These are phyloP conservation scores for Trypanosoma melophagium DNA, from an alignment of 208 protist species.

Conservation along the genomic window DNA sequence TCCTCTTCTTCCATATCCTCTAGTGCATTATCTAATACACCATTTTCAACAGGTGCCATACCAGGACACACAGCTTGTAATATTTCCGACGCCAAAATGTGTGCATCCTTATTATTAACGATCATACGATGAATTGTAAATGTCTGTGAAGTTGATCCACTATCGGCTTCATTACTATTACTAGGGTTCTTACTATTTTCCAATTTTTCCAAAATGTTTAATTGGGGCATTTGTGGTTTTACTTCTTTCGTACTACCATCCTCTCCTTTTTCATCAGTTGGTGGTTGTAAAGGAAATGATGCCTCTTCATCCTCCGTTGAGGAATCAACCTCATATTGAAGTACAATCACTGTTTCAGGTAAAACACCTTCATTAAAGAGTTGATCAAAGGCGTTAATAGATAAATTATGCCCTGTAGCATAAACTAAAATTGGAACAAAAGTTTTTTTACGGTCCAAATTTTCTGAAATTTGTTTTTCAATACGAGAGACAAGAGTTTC, in stretches of 20 bases:
- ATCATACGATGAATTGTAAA: constrained; percentile 42
- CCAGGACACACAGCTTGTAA: constrained; percentile 47
- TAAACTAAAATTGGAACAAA: constrained; percentile 60
- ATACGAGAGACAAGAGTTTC: constrained; percentile 28
- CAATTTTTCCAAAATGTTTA: constrained; percentile 24
- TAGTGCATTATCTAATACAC: constrained; percentile 52
- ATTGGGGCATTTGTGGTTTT: constrained; percentile 16
- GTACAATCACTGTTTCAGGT: constrained; percentile 52
- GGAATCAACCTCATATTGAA: constrained; percentile 27
- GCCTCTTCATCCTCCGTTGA: constrained; percentile 34
- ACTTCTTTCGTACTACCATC: neutral
- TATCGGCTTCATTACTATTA: neutral
- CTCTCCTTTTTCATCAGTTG: neutral
- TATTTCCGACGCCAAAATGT: constrained; percentile 48
- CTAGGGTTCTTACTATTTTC: constrained; percentile 5
- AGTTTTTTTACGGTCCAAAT: constrained; percentile 27
- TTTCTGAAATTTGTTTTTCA: constrained; percentile 31
- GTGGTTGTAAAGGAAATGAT: neutral
- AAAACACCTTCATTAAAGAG: constrained; percentile 42
- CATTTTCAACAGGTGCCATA: constrained; percentile 50
- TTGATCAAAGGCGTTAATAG: constrained; percentile 27
- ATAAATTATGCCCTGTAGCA: constrained; percentile 16
- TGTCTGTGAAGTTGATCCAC: neutral
- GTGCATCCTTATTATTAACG: constrained; percentile 41
- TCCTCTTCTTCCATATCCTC: constrained; percentile 53